Evolutionary conservation across 129 eudicot genomes (phyloP), one percentile per base, ranked within the genome.

Genomic region (Gnaphalium uliginosum): DNA sequence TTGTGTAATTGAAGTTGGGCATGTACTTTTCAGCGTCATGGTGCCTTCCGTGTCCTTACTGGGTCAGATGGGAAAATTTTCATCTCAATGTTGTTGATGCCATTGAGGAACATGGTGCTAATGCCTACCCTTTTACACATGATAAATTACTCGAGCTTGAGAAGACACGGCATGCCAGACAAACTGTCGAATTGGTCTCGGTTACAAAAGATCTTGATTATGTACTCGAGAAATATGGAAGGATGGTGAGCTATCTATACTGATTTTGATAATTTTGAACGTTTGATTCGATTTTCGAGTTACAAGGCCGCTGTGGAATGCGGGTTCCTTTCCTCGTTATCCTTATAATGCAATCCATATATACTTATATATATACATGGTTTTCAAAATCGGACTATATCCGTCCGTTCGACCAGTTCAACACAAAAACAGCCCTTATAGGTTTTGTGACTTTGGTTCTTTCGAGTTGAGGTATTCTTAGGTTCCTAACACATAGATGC

Each of bases 11-110:
- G 67, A 85, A 15, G 22, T 63, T 90, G 4, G 98, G 92, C 26
- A 46, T 93, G 43, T 93, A 93, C 70, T 90, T 93, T 82, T 90
- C 96, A 1, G 96, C 95, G 29, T 93, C 98, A 5, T 93, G 95
- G 98, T 88, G 96, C 21, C 86, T 83, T 22, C 98, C 96, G 4
- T 88, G 98, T 80, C 92, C 72, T 88, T 24, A 72, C 90, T 72
- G 92, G 96, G 25, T 89, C 90, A 3, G 90, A 88, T 79, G 98
- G 98, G 37, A 90, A 88, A 69, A 93, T 22, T 86, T 90, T 65
- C 96, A 90, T 51, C 61, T 83, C 5, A 90, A 93, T 75, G 95
- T 75, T 26, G 90, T 83, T 61, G 92, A 88, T 32, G 90, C 86
- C 35, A 73, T 93, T 18, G 92, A 88, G 71, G 95, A 90, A 51